A percentile compares a stretch with the other conserved stretches of the same genome.
Evolutionary conservation across 176 grass and related monocot genomes (phyloP).

Genomic region (Puccinellia tenuiflora): DNA sequence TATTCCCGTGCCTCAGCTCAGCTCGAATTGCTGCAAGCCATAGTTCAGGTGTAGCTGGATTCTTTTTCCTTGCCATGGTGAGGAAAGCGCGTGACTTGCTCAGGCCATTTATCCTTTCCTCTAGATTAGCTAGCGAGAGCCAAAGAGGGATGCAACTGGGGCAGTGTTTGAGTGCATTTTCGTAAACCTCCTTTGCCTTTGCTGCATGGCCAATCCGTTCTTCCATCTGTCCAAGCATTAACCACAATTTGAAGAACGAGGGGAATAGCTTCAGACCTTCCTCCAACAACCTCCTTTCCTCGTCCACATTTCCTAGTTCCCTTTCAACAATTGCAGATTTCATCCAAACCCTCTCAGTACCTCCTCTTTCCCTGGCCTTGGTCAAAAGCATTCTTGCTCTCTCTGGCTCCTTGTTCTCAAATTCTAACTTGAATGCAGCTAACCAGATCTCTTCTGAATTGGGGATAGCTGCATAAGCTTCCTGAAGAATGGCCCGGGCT

Average conservation of each 20-base stretch:
- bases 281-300: conserved; percentile 77
- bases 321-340: conserved; percentile 90
- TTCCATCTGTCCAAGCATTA: conserved; percentile 97
- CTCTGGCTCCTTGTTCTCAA: conserved; percentile 92
- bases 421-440: conserved; percentile 94
- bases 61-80: conserved; percentile 86
- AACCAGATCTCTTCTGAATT: conserved; percentile 97
- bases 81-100: conserved; percentile 88
- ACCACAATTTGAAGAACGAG: conserved; percentile 83
- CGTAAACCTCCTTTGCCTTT: conserved; percentile 70
- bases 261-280: conserved; percentile 88
- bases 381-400: conserved; percentile 94
- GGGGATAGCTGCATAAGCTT: conserved; percentile 88
- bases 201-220: conserved; percentile 52
- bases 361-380: conserved; percentile 87
- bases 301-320: conserved; percentile 62
- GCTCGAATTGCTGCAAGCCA: conserved; percentile 84
- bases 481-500: conserved; percentile 87
- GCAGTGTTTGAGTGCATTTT: conserved; percentile 73
- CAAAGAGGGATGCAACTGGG: conserved; percentile 71
- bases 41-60: conserved; percentile 76
- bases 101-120: conserved; percentile 76
- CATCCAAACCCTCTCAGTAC: conserved; percentile 97
- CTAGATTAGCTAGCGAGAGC: conserved; percentile 75
- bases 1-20: conserved; percentile 74